Percentiles rank a stretch among this genome's conserved stretches.
Conservation (phyloP, 2,329 filamentous ascomycete species). For the Epichloe sibirici region DNA sequence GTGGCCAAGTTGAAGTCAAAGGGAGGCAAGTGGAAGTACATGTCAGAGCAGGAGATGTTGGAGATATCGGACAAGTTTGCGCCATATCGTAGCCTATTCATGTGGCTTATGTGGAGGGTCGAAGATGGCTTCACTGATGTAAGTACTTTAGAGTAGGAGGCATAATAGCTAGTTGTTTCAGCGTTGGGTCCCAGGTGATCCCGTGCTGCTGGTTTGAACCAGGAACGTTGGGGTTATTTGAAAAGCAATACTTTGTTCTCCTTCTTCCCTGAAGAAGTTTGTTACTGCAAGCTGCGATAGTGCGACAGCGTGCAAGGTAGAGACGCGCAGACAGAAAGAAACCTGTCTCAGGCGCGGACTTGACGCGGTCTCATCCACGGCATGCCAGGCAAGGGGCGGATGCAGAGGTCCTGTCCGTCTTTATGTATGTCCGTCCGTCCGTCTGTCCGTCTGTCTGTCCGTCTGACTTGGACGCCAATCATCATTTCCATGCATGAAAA, state of each 20-base stretch:
- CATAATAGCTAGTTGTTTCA: not conserved
- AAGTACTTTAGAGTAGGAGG: conserved; percentile 38
- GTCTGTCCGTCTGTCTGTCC: not conserved
- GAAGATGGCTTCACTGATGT: conserved; percentile 57
- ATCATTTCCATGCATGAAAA: too few relatives aligned
- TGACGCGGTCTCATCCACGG: not conserved
- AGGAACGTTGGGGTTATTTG: not conserved
- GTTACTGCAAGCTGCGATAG: not conserved
- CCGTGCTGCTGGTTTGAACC: not conserved
- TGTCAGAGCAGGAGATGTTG: conserved; percentile 86
- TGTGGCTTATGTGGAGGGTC: conserved; percentile 97
- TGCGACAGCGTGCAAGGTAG: not conserved
- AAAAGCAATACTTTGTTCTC: not conserved
- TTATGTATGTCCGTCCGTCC: not conserved
- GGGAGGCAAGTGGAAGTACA: conserved; percentile 94
- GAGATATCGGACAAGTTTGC: conserved; percentile 67
- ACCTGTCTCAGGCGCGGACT: not conserved
- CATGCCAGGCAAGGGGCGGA: conserved; percentile 1
- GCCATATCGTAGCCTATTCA: conserved; percentile 84
- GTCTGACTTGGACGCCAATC: too few relatives aligned
- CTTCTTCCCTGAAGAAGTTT: too few relatives aligned
- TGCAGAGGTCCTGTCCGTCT: not conserved
- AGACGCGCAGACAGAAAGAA: not conserved
- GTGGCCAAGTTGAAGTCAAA: conserved; percentile 70
- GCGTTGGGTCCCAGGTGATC: not conserved